Conservation (phyloP, 352 stramenopile genomes). For the Phytophthora hibernalis region DNA sequence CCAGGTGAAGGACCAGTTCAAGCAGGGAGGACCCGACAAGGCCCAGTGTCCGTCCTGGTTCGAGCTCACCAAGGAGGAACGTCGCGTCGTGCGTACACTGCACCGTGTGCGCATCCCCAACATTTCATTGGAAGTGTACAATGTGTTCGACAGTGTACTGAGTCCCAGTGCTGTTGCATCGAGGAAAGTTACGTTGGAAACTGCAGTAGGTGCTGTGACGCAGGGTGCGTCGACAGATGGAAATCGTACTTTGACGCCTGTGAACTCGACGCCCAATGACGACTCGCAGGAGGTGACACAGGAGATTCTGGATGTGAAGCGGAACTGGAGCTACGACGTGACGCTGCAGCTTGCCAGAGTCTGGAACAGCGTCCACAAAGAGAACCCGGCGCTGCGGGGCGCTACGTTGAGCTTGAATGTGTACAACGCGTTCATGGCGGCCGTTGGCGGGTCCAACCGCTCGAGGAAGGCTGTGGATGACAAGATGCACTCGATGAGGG, state of each 20-base stretch:
- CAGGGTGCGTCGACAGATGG: slow-evolving; percentile 6
- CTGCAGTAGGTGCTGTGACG: neutral
- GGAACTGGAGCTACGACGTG: slow-evolving; percentile 69
- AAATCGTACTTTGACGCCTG: neutral
- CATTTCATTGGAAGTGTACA: slow-evolving; percentile 63
- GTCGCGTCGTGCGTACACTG: slow-evolving; percentile 53
- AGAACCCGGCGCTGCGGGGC: slow-evolving; percentile 42
- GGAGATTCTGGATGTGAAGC: slow-evolving; percentile 52
- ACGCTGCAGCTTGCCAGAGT: slow-evolving; percentile 64
- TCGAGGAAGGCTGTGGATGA: slow-evolving; percentile 73
- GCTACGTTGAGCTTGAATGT: slow-evolving; percentile 59
- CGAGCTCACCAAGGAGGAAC: slow-evolving; percentile 62
- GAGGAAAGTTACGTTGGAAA: slow-evolving; percentile 11
- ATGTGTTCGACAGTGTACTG: slow-evolving; percentile 63
- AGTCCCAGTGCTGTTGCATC: slow-evolving; percentile 31
- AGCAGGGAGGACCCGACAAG: slow-evolving; percentile 29
- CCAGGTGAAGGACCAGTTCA: slow-evolving; percentile 60
- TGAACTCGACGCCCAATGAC: slow-evolving; percentile 2
- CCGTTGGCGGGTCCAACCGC: slow-evolving; percentile 52
- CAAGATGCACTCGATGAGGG: slow-evolving; percentile 82
- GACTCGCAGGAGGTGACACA: slow-evolving; percentile 24
- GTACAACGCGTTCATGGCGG: slow-evolving; percentile 59
- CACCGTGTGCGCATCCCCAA: slow-evolving; percentile 66
- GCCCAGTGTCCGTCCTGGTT: slow-evolving; percentile 58
- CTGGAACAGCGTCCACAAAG: slow-evolving; percentile 50